Evolutionary conservation across 352 stramenopile genomes (phyloP).

Genomic region (Globisporangium canariense): DNA sequence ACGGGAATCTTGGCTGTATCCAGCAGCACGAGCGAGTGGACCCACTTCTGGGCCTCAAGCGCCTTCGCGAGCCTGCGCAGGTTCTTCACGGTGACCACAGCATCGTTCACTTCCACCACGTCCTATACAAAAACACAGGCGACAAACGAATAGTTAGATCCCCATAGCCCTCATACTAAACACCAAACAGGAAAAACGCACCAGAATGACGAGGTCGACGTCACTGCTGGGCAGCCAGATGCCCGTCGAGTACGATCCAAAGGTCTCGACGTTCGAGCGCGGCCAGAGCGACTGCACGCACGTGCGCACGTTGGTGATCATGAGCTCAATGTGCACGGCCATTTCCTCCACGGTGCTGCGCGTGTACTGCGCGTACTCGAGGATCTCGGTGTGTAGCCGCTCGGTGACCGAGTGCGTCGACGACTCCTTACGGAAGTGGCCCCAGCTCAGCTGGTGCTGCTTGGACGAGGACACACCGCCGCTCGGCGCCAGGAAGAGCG

Average conservation of each 20-base stretch:
- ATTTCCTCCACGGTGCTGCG: constrained; percentile 67
- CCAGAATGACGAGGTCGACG: constrained; percentile 81
- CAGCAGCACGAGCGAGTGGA: constrained; percentile 78
- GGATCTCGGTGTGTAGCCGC: constrained; percentile 72
- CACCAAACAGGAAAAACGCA: constrained; percentile 16
- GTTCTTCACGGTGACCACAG: constrained; percentile 48
- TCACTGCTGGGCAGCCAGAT: constrained; percentile 87
- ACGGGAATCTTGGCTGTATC: constrained; percentile 84
- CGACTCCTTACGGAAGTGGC: constrained; percentile 20
- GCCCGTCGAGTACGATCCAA: constrained; percentile 83
- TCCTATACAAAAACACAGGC: constrained; percentile 18
- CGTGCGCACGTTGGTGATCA: constrained; percentile 68
- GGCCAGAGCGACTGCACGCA: constrained; percentile 74
- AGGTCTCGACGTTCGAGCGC: constrained; percentile 73
- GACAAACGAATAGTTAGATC: background rate
- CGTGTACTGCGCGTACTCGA: constrained; percentile 74
- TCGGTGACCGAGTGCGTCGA: constrained; percentile 28
- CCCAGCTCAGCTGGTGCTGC: constrained; percentile 34
- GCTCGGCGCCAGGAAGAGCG: constrained; percentile 49
- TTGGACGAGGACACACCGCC: constrained; percentile 17
- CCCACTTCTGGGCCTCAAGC: constrained; percentile 64
- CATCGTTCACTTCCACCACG: constrained; percentile 65
- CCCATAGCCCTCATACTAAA: background rate
- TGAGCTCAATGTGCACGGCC: constrained; percentile 80
- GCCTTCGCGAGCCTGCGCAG: constrained; percentile 53